Conservation (phyloP, 1,284 basidiomycete species). For the Rhodotorula sp. region DNA sequence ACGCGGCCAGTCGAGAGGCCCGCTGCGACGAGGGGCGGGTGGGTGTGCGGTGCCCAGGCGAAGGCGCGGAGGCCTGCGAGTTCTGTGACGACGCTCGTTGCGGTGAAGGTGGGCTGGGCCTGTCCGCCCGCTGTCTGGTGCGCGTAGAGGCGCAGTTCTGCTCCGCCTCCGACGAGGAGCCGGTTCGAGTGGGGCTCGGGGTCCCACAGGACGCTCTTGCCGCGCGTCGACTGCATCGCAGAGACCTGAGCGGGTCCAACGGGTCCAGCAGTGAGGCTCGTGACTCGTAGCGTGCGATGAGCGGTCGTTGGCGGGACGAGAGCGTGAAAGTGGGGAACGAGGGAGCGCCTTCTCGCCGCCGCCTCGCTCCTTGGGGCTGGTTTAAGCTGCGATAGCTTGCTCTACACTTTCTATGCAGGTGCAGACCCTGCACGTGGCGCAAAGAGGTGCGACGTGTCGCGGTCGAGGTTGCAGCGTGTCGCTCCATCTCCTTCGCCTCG, state of each 20-base stretch:
- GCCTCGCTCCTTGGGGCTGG: too few species aligned
- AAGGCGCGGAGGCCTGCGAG: slow-evolving; percentile 37
- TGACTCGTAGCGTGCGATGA: background rate
- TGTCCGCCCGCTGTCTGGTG: background rate
- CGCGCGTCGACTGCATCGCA: slow-evolving; percentile 15
- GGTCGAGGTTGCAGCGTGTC: too few species aligned
- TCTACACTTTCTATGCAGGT: too few species aligned
- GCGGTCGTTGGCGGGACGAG: background rate
- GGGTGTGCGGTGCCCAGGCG: slow-evolving; percentile 39
- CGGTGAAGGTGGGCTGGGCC: slow-evolving; percentile 14
- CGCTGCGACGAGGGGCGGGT: slow-evolving; percentile 36
- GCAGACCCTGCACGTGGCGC: too few species aligned
- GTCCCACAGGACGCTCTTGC: slow-evolving; percentile 22
- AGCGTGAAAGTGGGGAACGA: background rate
- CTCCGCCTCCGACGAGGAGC: slow-evolving; percentile 40
- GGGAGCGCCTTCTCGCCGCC: too few species aligned
- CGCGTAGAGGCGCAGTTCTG: slow-evolving; percentile 41
- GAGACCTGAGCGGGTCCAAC: too few species aligned
- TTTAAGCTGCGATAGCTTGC: too few species aligned
- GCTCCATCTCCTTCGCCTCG: background rate
- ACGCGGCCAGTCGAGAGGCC: slow-evolving; percentile 41
- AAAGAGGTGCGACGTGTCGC: too few species aligned
- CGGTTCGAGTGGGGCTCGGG: slow-evolving; percentile 6
- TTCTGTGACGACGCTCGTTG: slow-evolving; percentile 39
- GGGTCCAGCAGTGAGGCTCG: background rate